A percentile compares a stretch with the other conserved stretches of the same genome.
Evolutionary conservation across 1,284 basidiomycete genomes (phyloP).

Genomic region (Trichosporon faecale): DNA sequence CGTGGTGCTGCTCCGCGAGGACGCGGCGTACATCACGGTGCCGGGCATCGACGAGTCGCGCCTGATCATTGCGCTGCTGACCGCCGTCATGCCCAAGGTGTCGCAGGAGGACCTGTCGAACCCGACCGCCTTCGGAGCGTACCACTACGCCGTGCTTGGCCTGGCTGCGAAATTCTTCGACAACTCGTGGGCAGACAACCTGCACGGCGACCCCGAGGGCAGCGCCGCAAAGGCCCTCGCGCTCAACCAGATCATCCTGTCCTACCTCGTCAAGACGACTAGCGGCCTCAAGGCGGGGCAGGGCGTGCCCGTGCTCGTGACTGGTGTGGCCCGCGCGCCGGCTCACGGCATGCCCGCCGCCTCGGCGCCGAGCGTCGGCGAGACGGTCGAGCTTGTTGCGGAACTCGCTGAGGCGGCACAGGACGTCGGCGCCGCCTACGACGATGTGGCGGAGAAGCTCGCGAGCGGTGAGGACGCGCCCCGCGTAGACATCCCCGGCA

Average conservation of each 20-base stretch:
- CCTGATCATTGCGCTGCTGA: conserved; percentile 54
- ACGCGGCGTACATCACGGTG: conserved; percentile 49
- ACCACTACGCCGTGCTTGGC: conserved; percentile 75
- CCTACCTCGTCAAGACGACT: conserved; percentile 39
- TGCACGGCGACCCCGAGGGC: conserved; percentile 13
- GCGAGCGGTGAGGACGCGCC: conserved; percentile 28
- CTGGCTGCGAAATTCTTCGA: conserved; percentile 75
- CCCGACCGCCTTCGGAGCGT: conserved; percentile 68
- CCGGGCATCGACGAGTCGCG: conserved; percentile 54
- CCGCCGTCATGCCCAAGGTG: conserved; percentile 53
- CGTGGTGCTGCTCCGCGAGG: conserved; percentile 53
- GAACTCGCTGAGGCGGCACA: conserved; percentile 37
- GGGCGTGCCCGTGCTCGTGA: conserved; percentile 43
- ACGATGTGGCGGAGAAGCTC: conserved; percentile 32
- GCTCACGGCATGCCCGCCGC: conserved; percentile 16
- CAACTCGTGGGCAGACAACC: conserved; percentile 58
- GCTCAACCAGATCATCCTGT: conserved; percentile 46
- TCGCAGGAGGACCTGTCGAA: conserved; percentile 65
- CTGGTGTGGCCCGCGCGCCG: conserved; percentile 34
- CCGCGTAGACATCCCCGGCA: conserved; percentile 16
- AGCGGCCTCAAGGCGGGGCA: conserved; percentile 36
- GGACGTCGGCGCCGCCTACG: conserved; percentile 35
- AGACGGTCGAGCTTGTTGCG: conserved; percentile 36
- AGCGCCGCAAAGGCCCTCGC: conserved; percentile 25
- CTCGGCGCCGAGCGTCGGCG: conserved; percentile 37